Evolutionary conservation across 495 filamentous ascomycete species (phyloP), one percentile per base, ranked within the genome.

Genomic region (Penicillium odoratum): DNA sequence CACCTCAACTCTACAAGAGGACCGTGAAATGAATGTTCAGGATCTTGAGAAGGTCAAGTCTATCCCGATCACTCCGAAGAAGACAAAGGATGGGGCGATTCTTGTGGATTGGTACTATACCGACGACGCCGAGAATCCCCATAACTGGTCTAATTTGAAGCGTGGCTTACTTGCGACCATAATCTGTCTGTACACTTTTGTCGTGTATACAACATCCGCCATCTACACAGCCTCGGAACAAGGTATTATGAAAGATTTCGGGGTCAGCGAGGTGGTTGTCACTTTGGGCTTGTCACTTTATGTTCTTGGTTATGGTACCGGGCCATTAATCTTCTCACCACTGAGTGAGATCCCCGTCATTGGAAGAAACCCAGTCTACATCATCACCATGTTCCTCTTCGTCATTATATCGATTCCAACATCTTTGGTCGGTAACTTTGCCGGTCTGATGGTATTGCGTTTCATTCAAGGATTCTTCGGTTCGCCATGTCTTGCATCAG

Each of bases 401-500:
- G 74, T 81, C 44, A 74, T 83, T 38, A 67, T 83, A 46, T 68
- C 64, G 13, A 69, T 81, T 13, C 79, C 81, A 0, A 74, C 78
- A 3, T 76, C 79, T 1, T 61, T 81, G 0, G 78, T 78, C 33
- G 59, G 72, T 43, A 79, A 79, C 60, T 79, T 83, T 45, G 53
- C 72, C 1, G 79, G 79, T 10, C 62, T 83, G 9, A 62, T 83
- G 46, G 76, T 78, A 0, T 71, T 83, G 0, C 78, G 80, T 7
- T 83, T 83, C 64, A 64, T 83, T 34, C 77, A 77, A 38, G 80
- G 80, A n/a, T 82, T 83, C 71, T 82, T 83, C 48, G 80, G 80
- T 34, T 69, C 63, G 5, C 80, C 79, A 6, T 81, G 77, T 64
- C 70, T 83, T 4, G 80, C 80, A 7, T 81, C 77, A 3, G 82